Evolutionary conservation across 2,329 filamentous ascomycete species (phyloP).

Genomic region (Elsinoe perseae): DNA sequence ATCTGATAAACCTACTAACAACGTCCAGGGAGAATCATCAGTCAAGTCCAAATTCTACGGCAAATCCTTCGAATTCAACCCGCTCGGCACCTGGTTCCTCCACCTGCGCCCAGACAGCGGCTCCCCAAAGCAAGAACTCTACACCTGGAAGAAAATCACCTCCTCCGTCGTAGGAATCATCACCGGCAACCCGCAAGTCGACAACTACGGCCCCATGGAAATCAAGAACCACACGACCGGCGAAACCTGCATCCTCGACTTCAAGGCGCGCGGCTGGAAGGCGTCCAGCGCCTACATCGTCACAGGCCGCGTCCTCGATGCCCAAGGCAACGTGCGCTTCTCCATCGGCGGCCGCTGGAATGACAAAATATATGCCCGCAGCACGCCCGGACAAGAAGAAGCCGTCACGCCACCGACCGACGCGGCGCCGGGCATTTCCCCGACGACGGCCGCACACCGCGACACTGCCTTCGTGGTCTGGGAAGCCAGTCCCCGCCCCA

Average conservation of each 20-base stretch:
- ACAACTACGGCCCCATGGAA: conserved; percentile 96
- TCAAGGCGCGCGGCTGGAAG: conserved; percentile 95
- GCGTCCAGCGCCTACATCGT: conserved; percentile 86
- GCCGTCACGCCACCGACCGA: conserved; percentile 48
- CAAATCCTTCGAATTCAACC: conserved; percentile 95
- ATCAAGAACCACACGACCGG: conserved; percentile 96
- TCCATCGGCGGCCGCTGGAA: conserved; percentile 95
- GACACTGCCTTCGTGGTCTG: conserved; percentile 82
- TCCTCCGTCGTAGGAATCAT: conserved; percentile 98
- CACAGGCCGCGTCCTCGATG: conserved; percentile 74
- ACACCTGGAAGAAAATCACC: conserved; percentile 98
- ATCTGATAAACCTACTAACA: conserved; percentile 20
- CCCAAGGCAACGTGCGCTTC: conserved; percentile 71
- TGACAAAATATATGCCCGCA: conserved; percentile 87
- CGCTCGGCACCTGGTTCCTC: conserved; percentile 93
- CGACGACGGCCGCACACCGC: conserved; percentile 35
- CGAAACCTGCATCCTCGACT: conserved; percentile 80
- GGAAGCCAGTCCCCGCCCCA: conserved; percentile 75
- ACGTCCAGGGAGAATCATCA: conserved; percentile 70
- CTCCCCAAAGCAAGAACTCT: conserved; percentile 54
- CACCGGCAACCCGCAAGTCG: conserved; percentile 89
- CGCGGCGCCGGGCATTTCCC: conserved; percentile 23
- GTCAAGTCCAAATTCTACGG: conserved; percentile 97
- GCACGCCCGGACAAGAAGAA: conserved; percentile 84
- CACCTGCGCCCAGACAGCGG: conserved; percentile 70